Evolutionary conservation across 345 rosid genomes (phyloP).

Genomic region (Populus alba): DNA sequence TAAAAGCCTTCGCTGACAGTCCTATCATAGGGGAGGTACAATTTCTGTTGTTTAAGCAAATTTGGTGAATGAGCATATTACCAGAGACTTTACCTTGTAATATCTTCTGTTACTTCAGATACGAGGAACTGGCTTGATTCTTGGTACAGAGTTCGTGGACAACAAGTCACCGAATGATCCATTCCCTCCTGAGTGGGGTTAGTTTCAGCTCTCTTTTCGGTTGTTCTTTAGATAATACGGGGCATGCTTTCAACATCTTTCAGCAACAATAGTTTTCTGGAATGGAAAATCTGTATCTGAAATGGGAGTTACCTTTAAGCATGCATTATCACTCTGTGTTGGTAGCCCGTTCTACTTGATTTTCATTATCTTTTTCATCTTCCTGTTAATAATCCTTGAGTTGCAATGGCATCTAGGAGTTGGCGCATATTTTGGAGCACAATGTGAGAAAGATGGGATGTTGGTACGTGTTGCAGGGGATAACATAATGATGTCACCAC

Average conservation of each 20-base stretch:
- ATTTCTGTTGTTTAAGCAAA: neutral
- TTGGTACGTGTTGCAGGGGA: constrained; percentile 89
- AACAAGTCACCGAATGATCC: constrained; percentile 85
- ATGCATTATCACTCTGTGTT: neutral
- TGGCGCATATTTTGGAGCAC: constrained; percentile 84
- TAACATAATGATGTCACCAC: constrained; percentile 90
- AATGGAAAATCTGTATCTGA: neutral
- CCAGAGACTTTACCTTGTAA: constrained; percentile 1
- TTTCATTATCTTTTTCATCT: neutral
- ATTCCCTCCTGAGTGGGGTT: constrained; percentile 97
- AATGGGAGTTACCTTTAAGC: neutral
- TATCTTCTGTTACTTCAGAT: constrained; percentile 49
- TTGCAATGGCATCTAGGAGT: constrained; percentile 45
- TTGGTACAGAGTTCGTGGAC: constrained; percentile 79
- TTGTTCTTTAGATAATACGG: neutral
- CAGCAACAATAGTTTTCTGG: neutral
- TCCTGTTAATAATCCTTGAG: neutral
- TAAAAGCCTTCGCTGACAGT: constrained; percentile 73
- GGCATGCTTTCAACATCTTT: neutral
- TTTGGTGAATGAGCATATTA: neutral
- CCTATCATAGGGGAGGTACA: constrained; percentile 90
- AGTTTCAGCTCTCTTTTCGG: constrained; percentile 9
- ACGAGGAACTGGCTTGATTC: constrained; percentile 88
- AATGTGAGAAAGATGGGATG: constrained; percentile 78
- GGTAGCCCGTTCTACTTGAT: neutral